phyloP scores from a whole-genome alignment of 495 filamentous ascomycete species.

The Durotheca rogersii region DNA sequence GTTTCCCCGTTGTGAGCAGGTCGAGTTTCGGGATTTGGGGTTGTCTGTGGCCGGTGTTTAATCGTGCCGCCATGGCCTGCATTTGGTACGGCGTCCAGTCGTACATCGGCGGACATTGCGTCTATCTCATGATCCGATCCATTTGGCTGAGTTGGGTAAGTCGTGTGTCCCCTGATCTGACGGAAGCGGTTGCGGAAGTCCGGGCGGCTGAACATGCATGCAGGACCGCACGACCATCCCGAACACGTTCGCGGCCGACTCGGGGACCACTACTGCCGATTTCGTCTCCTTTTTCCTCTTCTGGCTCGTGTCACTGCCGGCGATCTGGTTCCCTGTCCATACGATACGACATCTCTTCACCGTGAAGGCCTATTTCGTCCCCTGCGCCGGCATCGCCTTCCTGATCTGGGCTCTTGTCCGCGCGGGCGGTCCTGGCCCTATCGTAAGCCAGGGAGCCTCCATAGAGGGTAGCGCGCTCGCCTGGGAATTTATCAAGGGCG shows the following conservation, averaged over 20 bases:
- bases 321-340: conserved; percentile 80
- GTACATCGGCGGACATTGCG: conserved; percentile 82
- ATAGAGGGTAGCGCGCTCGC: conserved; percentile 67
- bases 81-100: conserved; percentile 87
- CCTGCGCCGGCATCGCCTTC: conserved; percentile 78
- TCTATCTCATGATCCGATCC: conserved; percentile 76
- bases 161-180: no score
- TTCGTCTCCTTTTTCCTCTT: conserved; percentile 83
- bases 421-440: conserved; percentile 82
- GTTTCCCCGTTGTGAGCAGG: conserved; percentile 76
- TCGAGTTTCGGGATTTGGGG: conserved; percentile 87
- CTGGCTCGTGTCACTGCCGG: conserved; percentile 76
- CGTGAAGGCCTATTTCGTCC: conserved; percentile 84
- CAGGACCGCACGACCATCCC: conserved; percentile 56
- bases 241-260: conserved; percentile 63
- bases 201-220: conserved; percentile 11
- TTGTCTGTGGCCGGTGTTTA: conserved; percentile 86
- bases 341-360: conserved; percentile 86
- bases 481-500: conserved; percentile 79
- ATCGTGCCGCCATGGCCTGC: conserved; percentile 83
- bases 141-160: conserved; percentile 67
- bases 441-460: conserved; percentile 68
- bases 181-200: no score
- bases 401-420: conserved; percentile 88
- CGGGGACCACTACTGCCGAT: conserved; percentile 73